A percentile compares a stretch with the other conserved stretches of the same genome.
Evolutionary conservation across 257 asterid genomes (phyloP).

Genomic region (Solanum pennellii): DNA sequence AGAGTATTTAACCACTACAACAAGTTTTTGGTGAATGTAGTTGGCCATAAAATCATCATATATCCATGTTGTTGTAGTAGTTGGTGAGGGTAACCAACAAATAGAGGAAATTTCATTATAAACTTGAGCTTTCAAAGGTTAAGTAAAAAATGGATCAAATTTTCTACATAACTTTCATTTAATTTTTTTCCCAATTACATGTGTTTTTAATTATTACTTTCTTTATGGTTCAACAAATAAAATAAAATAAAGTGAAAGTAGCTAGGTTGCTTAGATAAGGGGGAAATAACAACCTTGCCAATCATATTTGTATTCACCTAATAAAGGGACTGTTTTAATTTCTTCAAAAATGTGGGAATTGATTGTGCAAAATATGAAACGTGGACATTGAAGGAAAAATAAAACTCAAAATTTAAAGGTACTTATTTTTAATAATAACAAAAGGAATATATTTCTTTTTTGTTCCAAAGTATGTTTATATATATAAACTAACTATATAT

Average conservation of each 20-base stretch:
- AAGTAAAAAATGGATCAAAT: neutral
- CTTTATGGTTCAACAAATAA: neutral
- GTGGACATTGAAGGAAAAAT: neutral
- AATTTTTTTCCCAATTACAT: neutral
- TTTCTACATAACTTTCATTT: neutral
- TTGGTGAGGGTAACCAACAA: neutral
- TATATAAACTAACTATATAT: neutral
- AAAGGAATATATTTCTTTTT: neutral
- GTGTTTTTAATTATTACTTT: neutral
- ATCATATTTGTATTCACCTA: neutral
- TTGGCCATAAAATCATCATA: neutral
- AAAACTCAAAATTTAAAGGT: neutral
- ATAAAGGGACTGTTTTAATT: neutral
- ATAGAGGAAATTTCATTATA: neutral
- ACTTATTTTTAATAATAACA: neutral
- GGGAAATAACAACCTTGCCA: neutral
- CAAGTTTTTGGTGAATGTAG: neutral
- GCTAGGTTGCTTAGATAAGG: neutral
- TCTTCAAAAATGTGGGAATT: neutral
- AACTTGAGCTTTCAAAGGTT: neutral
- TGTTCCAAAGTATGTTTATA: neutral
- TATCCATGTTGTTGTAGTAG: neutral
- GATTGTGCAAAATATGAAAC: neutral
- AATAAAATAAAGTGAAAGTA: neutral
- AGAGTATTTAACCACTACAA: neutral